These are phyloP conservation scores for Mycena sanguinolenta DNA, from an alignment of 768 basidiomycete genomes.

Conservation along the genomic window DNA sequence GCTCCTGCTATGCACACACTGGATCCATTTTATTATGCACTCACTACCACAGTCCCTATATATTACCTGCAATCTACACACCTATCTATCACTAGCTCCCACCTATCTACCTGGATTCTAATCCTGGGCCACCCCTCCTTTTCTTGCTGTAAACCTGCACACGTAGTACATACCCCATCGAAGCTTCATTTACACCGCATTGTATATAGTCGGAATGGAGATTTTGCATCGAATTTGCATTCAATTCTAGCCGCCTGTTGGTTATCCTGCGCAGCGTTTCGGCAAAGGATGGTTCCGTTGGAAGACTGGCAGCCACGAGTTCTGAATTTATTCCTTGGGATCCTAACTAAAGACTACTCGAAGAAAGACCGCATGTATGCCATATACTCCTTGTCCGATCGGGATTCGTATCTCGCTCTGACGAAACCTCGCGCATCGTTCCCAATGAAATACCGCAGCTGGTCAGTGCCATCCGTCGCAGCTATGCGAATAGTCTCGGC, in stretches of 20 bases:
- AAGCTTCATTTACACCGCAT: slow-evolving; percentile 6
- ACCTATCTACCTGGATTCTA: slow-evolving; percentile 21
- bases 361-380: slow-evolving; percentile 37
- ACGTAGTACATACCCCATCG: slow-evolving; percentile 27
- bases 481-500: slow-evolving; percentile 36
- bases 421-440: slow-evolving; percentile 39
- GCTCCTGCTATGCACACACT: slow-evolving; percentile 38
- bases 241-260: neutral
- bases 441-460: slow-evolving; percentile 40
- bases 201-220: slow-evolving; percentile 30
- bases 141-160: slow-evolving; percentile 18
- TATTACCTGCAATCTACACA: slow-evolving; percentile 39
- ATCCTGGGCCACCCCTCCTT: slow-evolving; percentile 22
- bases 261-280: no score
- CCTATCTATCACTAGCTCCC: slow-evolving; percentile 33
- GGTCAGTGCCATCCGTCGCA: slow-evolving; percentile 40
- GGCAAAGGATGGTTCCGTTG: no score
- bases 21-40: slow-evolving; percentile 30
- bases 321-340: neutral
- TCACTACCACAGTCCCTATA: slow-evolving; percentile 33
- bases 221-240: no score
- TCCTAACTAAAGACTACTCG: slow-evolving; percentile 2
- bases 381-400: slow-evolving; percentile 40
- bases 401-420: slow-evolving; percentile 37
- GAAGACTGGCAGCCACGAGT: no score